phyloP scores from a whole-genome alignment of 345 rosid species.

The Fremontodendron californicum region DNA sequence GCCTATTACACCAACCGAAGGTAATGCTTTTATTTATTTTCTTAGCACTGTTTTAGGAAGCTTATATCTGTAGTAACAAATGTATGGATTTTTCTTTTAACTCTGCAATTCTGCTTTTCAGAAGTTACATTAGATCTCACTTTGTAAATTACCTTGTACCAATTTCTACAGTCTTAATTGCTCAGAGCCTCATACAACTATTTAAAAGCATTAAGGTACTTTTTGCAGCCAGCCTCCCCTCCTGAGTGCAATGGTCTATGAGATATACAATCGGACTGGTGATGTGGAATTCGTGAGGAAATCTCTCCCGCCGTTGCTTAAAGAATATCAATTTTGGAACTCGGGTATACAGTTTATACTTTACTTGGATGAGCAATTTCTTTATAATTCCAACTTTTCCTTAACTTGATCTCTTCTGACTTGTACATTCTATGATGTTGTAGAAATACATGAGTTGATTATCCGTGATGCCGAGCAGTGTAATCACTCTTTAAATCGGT shows the following conservation, averaged over 20 bases:
- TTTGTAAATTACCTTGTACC: not conserved
- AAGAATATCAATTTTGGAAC: slow-evolving; percentile 75
- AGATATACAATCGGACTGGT: slow-evolving; percentile 54
- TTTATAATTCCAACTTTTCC: not conserved
- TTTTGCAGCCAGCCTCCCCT: slow-evolving; percentile 84
- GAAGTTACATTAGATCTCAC: not conserved
- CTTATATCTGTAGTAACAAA: not conserved
- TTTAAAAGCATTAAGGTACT: not conserved
- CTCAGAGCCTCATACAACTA: not conserved
- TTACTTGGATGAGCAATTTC: not conserved
- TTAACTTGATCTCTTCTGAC: not conserved
- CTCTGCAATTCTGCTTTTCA: not conserved
- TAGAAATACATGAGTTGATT: slow-evolving; percentile 55
- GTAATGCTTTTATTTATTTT: slow-evolving; percentile 30
- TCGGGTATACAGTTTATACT: slow-evolving; percentile 36
- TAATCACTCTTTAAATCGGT: slow-evolving; percentile 60
- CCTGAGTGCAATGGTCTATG: slow-evolving; percentile 76
- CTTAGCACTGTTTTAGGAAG: not conserved
- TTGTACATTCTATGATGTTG: not conserved
- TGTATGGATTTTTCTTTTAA: not conserved
- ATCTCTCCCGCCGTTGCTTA: slow-evolving; percentile 67
- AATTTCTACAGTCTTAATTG: not conserved
- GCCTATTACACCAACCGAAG: slow-evolving; percentile 83
- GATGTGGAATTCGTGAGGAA: slow-evolving; percentile 52
- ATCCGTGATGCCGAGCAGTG: slow-evolving; percentile 43